Conservation (phyloP, 2,329 filamentous ascomycete species). For the Colletotrichum sp. region DNA sequence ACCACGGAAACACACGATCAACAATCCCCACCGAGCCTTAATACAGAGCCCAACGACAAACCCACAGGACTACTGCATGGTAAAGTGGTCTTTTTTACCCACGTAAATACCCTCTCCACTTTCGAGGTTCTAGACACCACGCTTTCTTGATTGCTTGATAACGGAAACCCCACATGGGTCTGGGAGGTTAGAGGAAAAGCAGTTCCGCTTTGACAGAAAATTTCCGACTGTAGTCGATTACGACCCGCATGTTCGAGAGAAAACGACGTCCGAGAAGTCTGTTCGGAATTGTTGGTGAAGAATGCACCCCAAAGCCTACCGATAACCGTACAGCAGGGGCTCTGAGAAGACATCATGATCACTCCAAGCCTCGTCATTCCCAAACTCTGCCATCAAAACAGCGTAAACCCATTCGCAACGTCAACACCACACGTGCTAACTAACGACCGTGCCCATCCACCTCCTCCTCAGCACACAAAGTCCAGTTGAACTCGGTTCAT, state of each 20-base stretch:
- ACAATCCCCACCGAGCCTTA: neutral
- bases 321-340: neutral
- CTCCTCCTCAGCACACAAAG: neutral
- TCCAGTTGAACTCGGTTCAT: neutral
- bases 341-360: neutral
- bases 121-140: neutral
- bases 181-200: neutral
- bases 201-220: neutral
- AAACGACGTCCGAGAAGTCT: neutral
- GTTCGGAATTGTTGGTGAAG: neutral
- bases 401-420: neutral
- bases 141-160: neutral
- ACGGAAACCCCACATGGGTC: neutral
- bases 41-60: neutral
- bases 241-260: neutral
- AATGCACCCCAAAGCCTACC: neutral
- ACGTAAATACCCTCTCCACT: neutral
- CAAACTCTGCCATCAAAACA: neutral
- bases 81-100: neutral
- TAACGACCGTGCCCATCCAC: neutral
- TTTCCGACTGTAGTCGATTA: neutral
- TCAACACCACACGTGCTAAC: neutral
- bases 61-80: neutral
- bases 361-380: neutral
- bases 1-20: neutral